phyloP scores from a whole-genome alignment of 768 basidiomycete genomes.

The Panaeolus cyanescens region DNA sequence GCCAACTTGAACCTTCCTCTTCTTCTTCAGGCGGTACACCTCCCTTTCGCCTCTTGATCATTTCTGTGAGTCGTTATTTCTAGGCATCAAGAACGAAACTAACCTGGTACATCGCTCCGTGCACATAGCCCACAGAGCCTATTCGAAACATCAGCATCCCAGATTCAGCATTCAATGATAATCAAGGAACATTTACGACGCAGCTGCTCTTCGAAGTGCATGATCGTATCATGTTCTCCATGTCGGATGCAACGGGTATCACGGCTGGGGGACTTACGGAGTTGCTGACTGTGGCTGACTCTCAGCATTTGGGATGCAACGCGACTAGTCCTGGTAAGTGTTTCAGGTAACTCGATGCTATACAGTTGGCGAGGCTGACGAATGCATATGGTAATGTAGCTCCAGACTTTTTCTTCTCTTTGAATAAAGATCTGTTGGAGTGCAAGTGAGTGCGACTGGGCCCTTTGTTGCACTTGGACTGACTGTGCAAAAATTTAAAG shows the following conservation, averaged over 20 bases:
- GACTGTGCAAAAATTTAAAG: too few species aligned
- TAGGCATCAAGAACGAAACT: not conserved
- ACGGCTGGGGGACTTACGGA: slow-evolving; percentile 25
- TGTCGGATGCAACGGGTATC: slow-evolving; percentile 28
- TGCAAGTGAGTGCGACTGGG: slow-evolving; percentile 23
- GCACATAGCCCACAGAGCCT: slow-evolving; percentile 22
- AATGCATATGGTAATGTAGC: slow-evolving; percentile 10
- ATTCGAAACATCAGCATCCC: slow-evolving; percentile 27
- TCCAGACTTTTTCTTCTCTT: slow-evolving; percentile 26
- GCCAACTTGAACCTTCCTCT: too few species aligned
- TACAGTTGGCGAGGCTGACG: not conserved
- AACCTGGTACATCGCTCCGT: not conserved
- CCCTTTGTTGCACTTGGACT: too few species aligned
- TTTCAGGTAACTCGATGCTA: too few species aligned
- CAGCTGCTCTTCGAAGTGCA: slow-evolving; percentile 11
- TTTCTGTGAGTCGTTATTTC: slow-evolving; percentile 18
- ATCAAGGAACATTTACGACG: slow-evolving; percentile 20
- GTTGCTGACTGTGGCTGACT: slow-evolving; percentile 21
- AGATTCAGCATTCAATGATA: slow-evolving; percentile 13
- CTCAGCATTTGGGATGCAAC: slow-evolving; percentile 19
- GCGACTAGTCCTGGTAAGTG: slow-evolving; percentile 22
- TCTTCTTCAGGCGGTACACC: slow-evolving; percentile 25
- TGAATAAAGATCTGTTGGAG: slow-evolving; percentile 21
- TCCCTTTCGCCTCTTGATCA: slow-evolving; percentile 26
- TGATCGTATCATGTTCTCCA: slow-evolving; percentile 20